Evolutionary conservation across 208 protist species (phyloP).

Genomic region (Naegleria gruberi): DNA sequence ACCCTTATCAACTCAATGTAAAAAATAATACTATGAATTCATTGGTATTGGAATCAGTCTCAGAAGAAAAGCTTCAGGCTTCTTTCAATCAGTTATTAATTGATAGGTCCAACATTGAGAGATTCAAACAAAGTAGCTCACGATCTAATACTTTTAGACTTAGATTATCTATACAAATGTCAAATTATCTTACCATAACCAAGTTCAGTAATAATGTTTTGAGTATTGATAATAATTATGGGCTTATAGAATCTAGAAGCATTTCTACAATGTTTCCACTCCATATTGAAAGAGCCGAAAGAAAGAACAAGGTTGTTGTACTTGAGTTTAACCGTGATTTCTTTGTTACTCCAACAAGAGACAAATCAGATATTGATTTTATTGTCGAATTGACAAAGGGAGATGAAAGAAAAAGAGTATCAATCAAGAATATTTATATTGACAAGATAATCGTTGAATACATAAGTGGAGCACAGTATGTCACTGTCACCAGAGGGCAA

Average conservation of each 20-base stretch:
- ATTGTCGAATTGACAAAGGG: background rate
- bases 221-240: background rate
- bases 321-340: background rate
- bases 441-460: background rate
- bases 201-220: background rate
- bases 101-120: background rate
- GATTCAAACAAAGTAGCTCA: background rate
- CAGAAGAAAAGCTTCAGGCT: background rate
- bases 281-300: background rate
- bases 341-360: slow-evolving; percentile 12
- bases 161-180: background rate
- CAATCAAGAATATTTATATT: background rate
- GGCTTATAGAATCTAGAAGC: background rate
- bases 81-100: background rate
- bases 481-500: background rate
- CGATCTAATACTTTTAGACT: background rate
- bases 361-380: slow-evolving; percentile 6
- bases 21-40: background rate
- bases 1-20: background rate
- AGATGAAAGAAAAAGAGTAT: background rate
- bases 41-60: background rate
- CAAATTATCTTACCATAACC: background rate
- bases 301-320: background rate
- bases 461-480: background rate
- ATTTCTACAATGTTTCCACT: background rate